phyloP scores from a whole-genome alignment of 129 eudicot species.

The Scalesia atractyloides region DNA sequence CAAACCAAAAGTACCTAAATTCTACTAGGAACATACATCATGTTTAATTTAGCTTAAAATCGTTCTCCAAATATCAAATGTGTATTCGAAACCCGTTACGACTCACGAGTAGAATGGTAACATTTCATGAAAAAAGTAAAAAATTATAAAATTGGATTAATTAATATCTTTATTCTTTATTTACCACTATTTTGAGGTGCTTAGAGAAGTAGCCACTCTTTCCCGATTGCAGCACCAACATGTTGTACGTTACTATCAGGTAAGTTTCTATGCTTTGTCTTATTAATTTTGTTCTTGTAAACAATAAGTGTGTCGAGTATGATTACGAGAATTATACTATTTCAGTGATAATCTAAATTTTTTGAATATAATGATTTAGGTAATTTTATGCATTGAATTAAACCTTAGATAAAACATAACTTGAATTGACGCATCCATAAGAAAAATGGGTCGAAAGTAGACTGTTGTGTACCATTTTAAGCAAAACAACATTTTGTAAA shows the following conservation, averaged over 20 bases:
- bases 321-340: neutral
- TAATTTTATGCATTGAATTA: neutral
- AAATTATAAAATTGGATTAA: neutral
- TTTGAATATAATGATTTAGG: neutral
- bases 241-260: conserved; percentile 97
- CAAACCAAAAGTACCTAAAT: neutral
- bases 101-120: conserved; percentile 1
- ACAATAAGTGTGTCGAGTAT: neutral
- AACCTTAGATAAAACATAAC: conserved; percentile 5
- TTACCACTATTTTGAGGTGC: conserved; percentile 33
- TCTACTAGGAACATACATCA: conserved; percentile 7
- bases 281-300: neutral
- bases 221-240: conserved; percentile 98
- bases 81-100: neutral
- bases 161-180: conserved; percentile 9
- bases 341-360: neutral
- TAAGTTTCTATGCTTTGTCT: conserved; percentile 18
- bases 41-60: conserved; percentile 14
- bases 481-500: neutral
- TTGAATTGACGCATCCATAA: neutral
- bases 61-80: neutral
- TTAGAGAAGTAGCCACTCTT: conserved; percentile 97
- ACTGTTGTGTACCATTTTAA: conserved; percentile 15
- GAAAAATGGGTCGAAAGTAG: neutral
- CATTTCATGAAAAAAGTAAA: conserved; percentile 5